These are phyloP conservation scores for Fereydounia khargensis DNA, from an alignment of 1,284 basidiomycete genomes.

Conservation along the genomic window DNA sequence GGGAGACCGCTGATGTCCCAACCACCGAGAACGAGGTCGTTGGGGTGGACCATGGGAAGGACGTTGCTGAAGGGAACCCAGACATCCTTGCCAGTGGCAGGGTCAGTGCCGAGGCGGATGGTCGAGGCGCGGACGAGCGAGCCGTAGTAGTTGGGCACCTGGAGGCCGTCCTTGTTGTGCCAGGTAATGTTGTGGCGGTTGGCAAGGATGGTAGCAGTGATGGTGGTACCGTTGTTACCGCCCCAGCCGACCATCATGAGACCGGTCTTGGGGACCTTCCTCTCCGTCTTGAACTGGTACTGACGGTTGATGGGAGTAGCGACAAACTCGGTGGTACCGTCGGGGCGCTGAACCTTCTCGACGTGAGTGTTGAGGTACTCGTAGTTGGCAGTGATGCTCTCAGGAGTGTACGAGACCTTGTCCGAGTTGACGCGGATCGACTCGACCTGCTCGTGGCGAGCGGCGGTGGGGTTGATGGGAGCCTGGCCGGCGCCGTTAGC, in stretches of 20 bases:
- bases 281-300: slow-evolving; percentile 82
- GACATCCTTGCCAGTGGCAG: slow-evolving; percentile 81
- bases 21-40: slow-evolving; percentile 92
- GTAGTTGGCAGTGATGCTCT: slow-evolving; percentile 50
- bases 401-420: slow-evolving; percentile 49
- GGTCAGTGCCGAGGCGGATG: slow-evolving; percentile 83
- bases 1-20: slow-evolving; percentile 90
- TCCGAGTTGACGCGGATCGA: slow-evolving; percentile 54
- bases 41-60: slow-evolving; percentile 96
- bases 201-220: slow-evolving; percentile 90
- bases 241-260: slow-evolving; percentile 95
- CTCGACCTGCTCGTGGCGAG: slow-evolving; percentile 52
- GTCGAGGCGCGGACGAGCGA: slow-evolving; percentile 87
- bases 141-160: slow-evolving; percentile 84
- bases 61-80: slow-evolving; percentile 90
- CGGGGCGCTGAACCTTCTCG: slow-evolving; percentile 38
- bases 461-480: slow-evolving; percentile 53
- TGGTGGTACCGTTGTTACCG: slow-evolving; percentile 95
- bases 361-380: slow-evolving; percentile 56
- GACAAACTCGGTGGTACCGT: slow-evolving; percentile 51
- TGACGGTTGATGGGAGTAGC: slow-evolving; percentile 50
- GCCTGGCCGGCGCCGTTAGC: slow-evolving; percentile 17
- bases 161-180: slow-evolving; percentile 88
- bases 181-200: slow-evolving; percentile 93
- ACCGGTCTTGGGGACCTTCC: slow-evolving; percentile 86